Evolutionary conservation across 2,329 filamentous ascomycete species (phyloP).

Genomic region (Pseudogymnoascus sp.): DNA sequence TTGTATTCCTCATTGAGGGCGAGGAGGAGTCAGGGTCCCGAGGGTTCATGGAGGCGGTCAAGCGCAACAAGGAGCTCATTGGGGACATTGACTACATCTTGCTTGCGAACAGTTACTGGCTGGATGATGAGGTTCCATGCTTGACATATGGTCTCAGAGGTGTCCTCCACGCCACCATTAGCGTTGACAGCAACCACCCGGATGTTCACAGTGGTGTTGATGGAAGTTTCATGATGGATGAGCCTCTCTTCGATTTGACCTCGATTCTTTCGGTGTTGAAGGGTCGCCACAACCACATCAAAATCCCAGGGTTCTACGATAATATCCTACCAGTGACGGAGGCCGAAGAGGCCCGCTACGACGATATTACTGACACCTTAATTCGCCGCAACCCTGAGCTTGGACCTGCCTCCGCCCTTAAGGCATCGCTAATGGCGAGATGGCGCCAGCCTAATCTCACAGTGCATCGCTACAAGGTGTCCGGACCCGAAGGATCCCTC

Average conservation of each 20-base stretch:
- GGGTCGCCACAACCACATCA: slow-evolving; percentile 68
- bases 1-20: slow-evolving; percentile 91
- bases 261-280: slow-evolving; percentile 75
- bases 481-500: slow-evolving; percentile 82
- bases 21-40: slow-evolving; percentile 93
- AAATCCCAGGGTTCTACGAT: slow-evolving; percentile 84
- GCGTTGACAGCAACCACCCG: slow-evolving; percentile 75
- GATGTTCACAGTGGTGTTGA: slow-evolving; percentile 97
- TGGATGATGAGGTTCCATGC: slow-evolving; percentile 91
- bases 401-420: slow-evolving; percentile 58
- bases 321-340: slow-evolving; percentile 66
- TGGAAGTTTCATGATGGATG: slow-evolving; percentile 80
- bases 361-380: slow-evolving; percentile 72
- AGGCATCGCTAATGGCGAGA: slow-evolving; percentile 77
- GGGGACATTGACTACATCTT: slow-evolving; percentile 91
- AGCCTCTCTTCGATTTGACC: slow-evolving; percentile 86
- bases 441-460: slow-evolving; percentile 95
- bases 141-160: slow-evolving; percentile 90
- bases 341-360: slow-evolving; percentile 72
- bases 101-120: slow-evolving; percentile 96
- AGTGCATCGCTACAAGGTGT: slow-evolving; percentile 86
- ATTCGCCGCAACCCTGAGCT: slow-evolving; percentile 59
- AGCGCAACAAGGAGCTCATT: slow-evolving; percentile 72
- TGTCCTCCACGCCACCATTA: slow-evolving; percentile 85
- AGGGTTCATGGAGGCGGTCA: slow-evolving; percentile 79